Evolutionary conservation across 2,329 filamentous ascomycete species (phyloP).

Genomic region (Talaromyces rugulosus): DNA sequence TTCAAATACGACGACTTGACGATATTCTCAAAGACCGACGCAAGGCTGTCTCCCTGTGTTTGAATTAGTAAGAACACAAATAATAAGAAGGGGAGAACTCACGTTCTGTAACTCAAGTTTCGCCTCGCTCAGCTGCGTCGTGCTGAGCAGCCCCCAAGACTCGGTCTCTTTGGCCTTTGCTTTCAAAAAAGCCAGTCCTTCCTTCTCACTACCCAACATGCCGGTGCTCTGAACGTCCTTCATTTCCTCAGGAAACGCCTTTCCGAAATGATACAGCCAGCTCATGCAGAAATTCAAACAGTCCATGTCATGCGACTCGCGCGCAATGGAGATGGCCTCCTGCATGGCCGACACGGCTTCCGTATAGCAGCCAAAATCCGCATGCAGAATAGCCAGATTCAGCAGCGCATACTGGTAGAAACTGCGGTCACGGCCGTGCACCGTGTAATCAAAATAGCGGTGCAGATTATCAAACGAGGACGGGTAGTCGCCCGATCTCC

Average conservation of each 20-base stretch:
- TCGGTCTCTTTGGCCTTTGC: conserved; percentile 79
- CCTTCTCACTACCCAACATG: conserved; percentile 72
- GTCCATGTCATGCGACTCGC: conserved; percentile 86
- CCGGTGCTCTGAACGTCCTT: conserved; percentile 65
- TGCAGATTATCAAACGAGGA: conserved; percentile 88
- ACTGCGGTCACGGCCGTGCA: conserved; percentile 74
- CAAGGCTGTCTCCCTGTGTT: conserved; percentile 52
- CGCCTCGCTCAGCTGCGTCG: conserved; percentile 78
- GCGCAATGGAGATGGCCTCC: conserved; percentile 88
- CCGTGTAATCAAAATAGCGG: conserved; percentile 94
- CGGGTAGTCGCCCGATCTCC: conserved; percentile 84
- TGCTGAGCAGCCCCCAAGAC: conserved; percentile 80
- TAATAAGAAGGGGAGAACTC: conserved; percentile 32
- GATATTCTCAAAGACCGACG: conserved; percentile 68
- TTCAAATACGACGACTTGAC: conserved; percentile 79
- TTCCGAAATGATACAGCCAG: conserved; percentile 94
- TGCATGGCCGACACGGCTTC: conserved; percentile 94
- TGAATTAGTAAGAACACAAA: conserved; percentile 30
- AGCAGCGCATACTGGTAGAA: conserved; percentile 95
- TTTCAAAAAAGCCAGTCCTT: conserved; percentile 78
- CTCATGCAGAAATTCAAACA: conserved; percentile 94
- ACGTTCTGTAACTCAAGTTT: conserved; percentile 73
- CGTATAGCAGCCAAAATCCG: conserved; percentile 86
- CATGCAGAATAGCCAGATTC: conserved; percentile 88
- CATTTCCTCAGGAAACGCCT: conserved; percentile 73